Conservation (phyloP, 2,329 filamentous ascomycete species). For the Didymella exigua region DNA sequence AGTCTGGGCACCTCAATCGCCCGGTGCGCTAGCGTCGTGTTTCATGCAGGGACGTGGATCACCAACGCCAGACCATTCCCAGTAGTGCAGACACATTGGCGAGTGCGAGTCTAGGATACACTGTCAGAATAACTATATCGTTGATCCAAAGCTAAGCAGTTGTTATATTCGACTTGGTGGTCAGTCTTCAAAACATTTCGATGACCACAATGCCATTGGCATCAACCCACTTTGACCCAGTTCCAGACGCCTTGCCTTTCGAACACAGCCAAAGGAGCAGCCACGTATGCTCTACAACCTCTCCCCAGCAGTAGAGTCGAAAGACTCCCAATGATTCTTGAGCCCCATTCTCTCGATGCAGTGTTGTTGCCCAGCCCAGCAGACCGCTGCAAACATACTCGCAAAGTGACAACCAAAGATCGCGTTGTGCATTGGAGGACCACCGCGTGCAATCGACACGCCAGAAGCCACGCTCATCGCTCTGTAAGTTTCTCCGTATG, state of each 20-base stretch:
- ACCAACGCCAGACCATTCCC: not conserved
- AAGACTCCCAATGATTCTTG: conserved; percentile 51
- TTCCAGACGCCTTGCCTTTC: conserved; percentile 63
- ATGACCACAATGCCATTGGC: conserved; percentile 63
- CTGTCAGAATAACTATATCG: not conserved
- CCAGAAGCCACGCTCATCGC: conserved; percentile 82
- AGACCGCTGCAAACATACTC: conserved; percentile 64
- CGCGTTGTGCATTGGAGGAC: conserved; percentile 55
- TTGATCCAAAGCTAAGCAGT: not conserved
- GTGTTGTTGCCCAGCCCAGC: conserved; percentile 72
- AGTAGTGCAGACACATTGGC: not conserved
- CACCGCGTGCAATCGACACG: conserved; percentile 64
- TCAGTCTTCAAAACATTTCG: conserved; percentile 49
- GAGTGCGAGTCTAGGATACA: not conserved
- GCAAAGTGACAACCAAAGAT: conserved; percentile 67
- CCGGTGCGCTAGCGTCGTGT: conserved; percentile 15
- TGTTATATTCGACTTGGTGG: not conserved
- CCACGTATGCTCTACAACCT: conserved; percentile 73
- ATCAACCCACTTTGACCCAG: conserved; percentile 70
- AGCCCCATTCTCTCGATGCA: conserved; percentile 43
- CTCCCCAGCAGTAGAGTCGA: conserved; percentile 79
- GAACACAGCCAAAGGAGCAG: conserved; percentile 76
- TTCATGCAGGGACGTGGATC: conserved; percentile 21
- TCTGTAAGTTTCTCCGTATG: conserved; percentile 56
- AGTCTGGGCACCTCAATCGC: conserved; percentile 20